phyloP scores from a whole-genome alignment of 768 basidiomycete genomes.

The Xanthoconium stramineum region DNA sequence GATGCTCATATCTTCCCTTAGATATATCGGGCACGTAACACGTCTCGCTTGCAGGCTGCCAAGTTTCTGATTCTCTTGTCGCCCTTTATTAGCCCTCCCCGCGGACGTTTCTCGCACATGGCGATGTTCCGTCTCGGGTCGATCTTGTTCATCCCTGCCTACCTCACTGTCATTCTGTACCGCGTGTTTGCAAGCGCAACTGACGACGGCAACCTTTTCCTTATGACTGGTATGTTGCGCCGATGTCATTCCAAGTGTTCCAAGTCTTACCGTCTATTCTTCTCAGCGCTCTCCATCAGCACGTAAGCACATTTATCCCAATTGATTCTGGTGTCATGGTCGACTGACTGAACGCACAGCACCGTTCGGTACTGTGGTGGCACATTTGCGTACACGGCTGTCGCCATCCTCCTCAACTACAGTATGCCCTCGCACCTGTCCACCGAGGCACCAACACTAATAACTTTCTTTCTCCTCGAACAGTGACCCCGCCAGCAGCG shows the following conservation, averaged over 20 bases:
- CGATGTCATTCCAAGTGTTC: neutral
- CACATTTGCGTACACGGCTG: constrained; percentile 88
- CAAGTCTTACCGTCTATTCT: constrained; percentile 1
- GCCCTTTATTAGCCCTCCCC: constrained; percentile 54
- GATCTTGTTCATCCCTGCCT: constrained; percentile 84
- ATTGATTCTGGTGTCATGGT: neutral
- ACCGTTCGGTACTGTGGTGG: constrained; percentile 85
- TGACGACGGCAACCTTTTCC: constrained; percentile 68
- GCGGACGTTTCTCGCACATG: constrained; percentile 78
- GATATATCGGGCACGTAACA: constrained; percentile 59
- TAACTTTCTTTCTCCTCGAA: neutral
- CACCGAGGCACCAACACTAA: neutral
- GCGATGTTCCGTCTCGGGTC: constrained; percentile 91
- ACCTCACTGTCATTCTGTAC: constrained; percentile 74
- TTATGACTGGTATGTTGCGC: constrained; percentile 69
- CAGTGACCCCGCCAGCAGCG: constrained; percentile 88
- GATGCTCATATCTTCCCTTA: constrained; percentile 19
- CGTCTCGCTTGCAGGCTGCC: neutral
- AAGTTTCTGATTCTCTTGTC: constrained; percentile 7
- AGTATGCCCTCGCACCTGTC: constrained; percentile 41
- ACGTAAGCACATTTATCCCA: constrained; percentile 52
- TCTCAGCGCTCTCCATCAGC: constrained; percentile 67
- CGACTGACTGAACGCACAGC: constrained; percentile 36
- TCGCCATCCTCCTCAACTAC: constrained; percentile 85
- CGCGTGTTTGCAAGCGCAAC: constrained; percentile 66